Evolutionary conservation across 441 rosid genomes (phyloP), one percentile per base, ranked within the genome.

Genomic region (Populus hybrid): DNA sequence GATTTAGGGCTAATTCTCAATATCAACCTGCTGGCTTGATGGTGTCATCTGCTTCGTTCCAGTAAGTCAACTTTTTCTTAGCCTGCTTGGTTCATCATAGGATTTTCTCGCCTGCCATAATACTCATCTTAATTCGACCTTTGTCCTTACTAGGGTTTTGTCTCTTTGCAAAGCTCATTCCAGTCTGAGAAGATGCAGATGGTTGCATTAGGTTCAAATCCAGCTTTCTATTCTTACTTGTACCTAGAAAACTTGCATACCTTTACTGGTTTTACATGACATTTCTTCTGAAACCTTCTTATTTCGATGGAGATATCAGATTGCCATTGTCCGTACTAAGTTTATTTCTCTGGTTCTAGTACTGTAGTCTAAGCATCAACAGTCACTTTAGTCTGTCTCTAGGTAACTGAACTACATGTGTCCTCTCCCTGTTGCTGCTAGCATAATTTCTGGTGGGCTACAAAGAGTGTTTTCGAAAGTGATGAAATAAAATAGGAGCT

Each of bases 21-120:
- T 86, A 83, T 78, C 88, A 85, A 83, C 78, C 83, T 85, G 87
- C 88, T 78, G 88, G 83, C 83, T 81, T 83, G 87, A 83, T 81
- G 87, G 80, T 84, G 80, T 86, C 82, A 85, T 85, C 88, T 82
- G 82, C 89, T 84, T 82, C 79, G 69, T 71, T 83, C 83, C 85
- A 64, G 90, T 86, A 88, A 89, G 90, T 88, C 85, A 72, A 75
- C 76, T 78, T 82, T 79, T 84, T 67, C 82, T 71, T 77, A 81
- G 88, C 79, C 87, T 63, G 38, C 67, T 82, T 84, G 80, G 83
- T 88, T 83, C 78, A 69, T 84, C 81, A 11, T 84, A 85, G 90
- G 89, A 79, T 77, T 50, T 83, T 84, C 80, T 76, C 73, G n/a
- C 73, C 87, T 82, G 76, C 50, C 81, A 71, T 78, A 38, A 72